Evolutionary conservation across 2,329 filamentous ascomycete genomes (phyloP), one percentile per base, ranked within the genome.

Genomic region (Pseudogymnoascus sp.): DNA sequence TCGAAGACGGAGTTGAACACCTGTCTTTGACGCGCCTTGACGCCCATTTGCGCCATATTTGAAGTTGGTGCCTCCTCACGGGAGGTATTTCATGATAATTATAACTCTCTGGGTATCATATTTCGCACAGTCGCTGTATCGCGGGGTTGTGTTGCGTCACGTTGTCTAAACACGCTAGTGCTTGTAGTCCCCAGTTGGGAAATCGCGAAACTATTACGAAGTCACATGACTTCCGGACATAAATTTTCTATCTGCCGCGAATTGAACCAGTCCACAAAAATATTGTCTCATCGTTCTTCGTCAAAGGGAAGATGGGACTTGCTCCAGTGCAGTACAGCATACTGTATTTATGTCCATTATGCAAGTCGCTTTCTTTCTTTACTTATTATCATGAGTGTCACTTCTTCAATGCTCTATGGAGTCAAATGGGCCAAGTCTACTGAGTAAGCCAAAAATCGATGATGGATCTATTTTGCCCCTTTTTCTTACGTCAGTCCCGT

Each of bases 1-100:
- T 65, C 63, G 63, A 74, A 74, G 28, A 74, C 72, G 6, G 71
- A 71, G 38, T 71, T 63, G 64, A 73, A 72, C 60, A 73, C 71
- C 64, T 71, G 72, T 63, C 65, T 65, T 56, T 62, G 25, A 25
- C 62, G 62, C 31, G 56, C 56, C 25, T 61, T 63, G 21, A 61
- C 18, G 46, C 28, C 34, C 3, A 40, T 23, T 11, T 38, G 56
- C 46, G 62, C 46, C 62, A 63, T 61, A 21, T 4, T 56, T 56
- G 16, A 56, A 36, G 28, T 56, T 14, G 21, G 34, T 61, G 59
- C 49, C 49, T 56, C 49, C 49, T 56, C 49, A 56, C 49, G 12
- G 49, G 49, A 56, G 49, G 28, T 34, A 12, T 36, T 56, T 56
- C 49, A 56, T 56, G 7, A 34, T 56, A 56, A 56, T 56, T 56